Evolutionary conservation across 2,329 filamentous ascomycete species (phyloP).

Genomic region (Decorospora gaudefroyi): DNA sequence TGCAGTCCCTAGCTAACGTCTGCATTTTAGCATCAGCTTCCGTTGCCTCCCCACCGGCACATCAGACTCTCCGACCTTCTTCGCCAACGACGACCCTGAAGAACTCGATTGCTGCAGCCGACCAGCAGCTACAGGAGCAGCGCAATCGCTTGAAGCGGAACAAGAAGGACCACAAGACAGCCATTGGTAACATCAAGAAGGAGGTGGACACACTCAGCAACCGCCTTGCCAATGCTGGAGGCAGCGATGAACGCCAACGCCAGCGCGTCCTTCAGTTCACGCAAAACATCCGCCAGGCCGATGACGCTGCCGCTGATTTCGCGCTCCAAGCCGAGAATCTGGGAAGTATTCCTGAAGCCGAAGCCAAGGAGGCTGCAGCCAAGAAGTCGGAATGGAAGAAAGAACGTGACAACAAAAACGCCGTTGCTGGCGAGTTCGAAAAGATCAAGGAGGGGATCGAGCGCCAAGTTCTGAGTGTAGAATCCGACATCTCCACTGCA

Average conservation of each 20-base stretch:
- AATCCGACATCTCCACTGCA: slow-evolving; percentile 66
- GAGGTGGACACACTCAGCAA: slow-evolving; percentile 72
- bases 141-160: slow-evolving; percentile 69
- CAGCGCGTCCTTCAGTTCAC: slow-evolving; percentile 77
- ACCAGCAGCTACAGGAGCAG: slow-evolving; percentile 71
- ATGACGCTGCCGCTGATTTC: slow-evolving; percentile 63
- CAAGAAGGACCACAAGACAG: slow-evolving; percentile 75
- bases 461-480: slow-evolving; percentile 64
- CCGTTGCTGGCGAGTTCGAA: slow-evolving; percentile 62
- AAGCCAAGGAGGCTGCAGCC: slow-evolving; percentile 61
- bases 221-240: slow-evolving; percentile 68
- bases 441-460: slow-evolving; percentile 66
- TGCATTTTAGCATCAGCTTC: slow-evolving; percentile 32
- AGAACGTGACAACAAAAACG: slow-evolving; percentile 57
- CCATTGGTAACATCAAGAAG: slow-evolving; percentile 68
- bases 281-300: slow-evolving; percentile 72
- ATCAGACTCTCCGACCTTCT: slow-evolving; percentile 70
- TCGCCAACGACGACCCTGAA: slow-evolving; percentile 77
- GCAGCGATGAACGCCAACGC: slow-evolving; percentile 74
- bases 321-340: slow-evolving; percentile 66
- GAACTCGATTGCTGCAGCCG: slow-evolving; percentile 73
- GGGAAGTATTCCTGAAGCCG: slow-evolving; percentile 66
- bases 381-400: slow-evolving; percentile 63
- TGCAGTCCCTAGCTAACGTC: slow-evolving; percentile 12
- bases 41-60: slow-evolving; percentile 54